Evolutionary conservation across 768 basidiomycete genomes (phyloP).

Genomic region (Zangia roseola): DNA sequence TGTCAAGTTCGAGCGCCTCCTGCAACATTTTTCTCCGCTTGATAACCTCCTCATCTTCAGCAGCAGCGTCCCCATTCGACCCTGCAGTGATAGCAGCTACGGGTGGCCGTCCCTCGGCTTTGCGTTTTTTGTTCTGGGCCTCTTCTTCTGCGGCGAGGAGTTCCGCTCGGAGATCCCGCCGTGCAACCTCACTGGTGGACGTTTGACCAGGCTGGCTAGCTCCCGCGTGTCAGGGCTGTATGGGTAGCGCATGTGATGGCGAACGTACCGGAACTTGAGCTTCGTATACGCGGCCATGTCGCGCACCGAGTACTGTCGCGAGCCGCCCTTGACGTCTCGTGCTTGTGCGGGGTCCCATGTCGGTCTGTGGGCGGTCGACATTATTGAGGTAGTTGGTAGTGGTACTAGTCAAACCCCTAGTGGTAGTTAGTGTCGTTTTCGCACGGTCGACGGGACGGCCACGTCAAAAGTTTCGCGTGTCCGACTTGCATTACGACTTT

Average conservation of each 20-base stretch:
- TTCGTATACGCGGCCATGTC: conserved; percentile 97
- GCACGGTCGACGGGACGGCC: conserved; percentile 10
- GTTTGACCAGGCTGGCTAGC: conserved; percentile 88
- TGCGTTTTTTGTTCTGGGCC: conserved; percentile 86
- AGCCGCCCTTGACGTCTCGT: conserved; percentile 87
- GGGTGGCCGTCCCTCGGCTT: conserved; percentile 70
- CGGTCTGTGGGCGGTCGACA: conserved; percentile 92
- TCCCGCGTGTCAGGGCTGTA: background rate
- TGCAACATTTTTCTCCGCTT: conserved; percentile 88
- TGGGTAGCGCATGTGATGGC: background rate
- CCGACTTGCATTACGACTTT: background rate
- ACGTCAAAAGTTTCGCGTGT: conserved; percentile 10
- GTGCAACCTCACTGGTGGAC: conserved; percentile 69
- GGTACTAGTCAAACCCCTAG: background rate
- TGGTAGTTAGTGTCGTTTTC: conserved; percentile 3
- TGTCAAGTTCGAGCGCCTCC: conserved; percentile 84
- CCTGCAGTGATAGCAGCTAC: conserved; percentile 28
- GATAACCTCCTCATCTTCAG: conserved; percentile 62
- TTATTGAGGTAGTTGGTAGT: conserved; percentile 23
- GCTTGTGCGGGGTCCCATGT: conserved; percentile 99
- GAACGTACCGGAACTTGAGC: conserved; percentile 87
- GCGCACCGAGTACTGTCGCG: conserved; percentile 87
- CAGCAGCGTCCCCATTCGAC: conserved; percentile 19
- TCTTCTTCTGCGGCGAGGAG: conserved; percentile 84
- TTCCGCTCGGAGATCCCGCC: conserved; percentile 80